These are phyloP conservation scores for Syzygium oleosum DNA, from an alignment of 345 rosid genomes.

Conservation along the genomic window DNA sequence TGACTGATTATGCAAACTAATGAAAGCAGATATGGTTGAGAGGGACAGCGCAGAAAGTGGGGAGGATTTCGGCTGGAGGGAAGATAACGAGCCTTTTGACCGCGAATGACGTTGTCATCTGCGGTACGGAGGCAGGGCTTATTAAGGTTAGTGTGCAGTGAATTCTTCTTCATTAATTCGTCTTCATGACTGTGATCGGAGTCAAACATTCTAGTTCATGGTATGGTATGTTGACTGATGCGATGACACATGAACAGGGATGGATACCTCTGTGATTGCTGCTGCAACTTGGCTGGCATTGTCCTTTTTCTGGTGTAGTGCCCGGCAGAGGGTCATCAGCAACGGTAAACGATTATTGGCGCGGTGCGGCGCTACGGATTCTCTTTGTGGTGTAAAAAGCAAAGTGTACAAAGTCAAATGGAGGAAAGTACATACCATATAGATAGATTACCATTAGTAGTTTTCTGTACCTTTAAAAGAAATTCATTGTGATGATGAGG, in stretches of 20 bases:
- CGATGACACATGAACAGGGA: conserved; percentile 36
- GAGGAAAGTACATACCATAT: not conserved
- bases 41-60: conserved; percentile 72
- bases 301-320: not conserved
- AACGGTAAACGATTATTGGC: not conserved
- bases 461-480: not conserved
- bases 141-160: conserved; percentile 49
- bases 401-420: not conserved
- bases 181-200: too few species aligned
- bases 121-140: conserved; percentile 82
- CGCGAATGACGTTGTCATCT: conserved; percentile 62
- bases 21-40: conserved; percentile 69
- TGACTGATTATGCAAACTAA: not conserved
- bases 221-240: not conserved
- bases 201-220: not conserved
- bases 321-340: not conserved
- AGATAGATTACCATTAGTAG: not conserved
- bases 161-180: not conserved
- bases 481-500: not conserved
- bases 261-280: conserved; percentile 64
- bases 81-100: conserved; percentile 78
- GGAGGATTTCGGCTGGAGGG: conserved; percentile 87
- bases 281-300: not conserved
- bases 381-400: not conserved
- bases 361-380: not conserved